Evolutionary conservation across 2,329 filamentous ascomycete species (phyloP).

Genomic region (Dothistroma pini): DNA sequence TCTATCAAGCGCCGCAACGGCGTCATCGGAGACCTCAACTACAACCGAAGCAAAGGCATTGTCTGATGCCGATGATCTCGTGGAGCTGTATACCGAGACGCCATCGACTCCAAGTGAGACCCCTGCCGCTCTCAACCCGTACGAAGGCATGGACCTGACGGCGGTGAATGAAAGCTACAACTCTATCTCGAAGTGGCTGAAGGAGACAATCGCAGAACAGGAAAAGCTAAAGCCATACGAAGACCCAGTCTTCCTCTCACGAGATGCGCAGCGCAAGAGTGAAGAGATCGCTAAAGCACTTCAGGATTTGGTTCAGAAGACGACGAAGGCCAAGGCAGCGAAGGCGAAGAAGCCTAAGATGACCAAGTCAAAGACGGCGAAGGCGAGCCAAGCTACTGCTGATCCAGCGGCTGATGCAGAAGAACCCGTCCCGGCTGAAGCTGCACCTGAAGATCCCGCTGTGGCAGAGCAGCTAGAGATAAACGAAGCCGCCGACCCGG

Average conservation of each 20-base stretch:
- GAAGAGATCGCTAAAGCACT: constrained; percentile 68
- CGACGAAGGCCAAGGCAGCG: constrained; percentile 14
- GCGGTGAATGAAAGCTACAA: constrained; percentile 61
- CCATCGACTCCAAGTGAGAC: constrained; percentile 38
- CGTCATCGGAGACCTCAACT: constrained; percentile 45
- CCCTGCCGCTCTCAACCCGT: constrained; percentile 54
- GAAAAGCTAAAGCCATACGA: constrained; percentile 65
- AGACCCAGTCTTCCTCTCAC: constrained; percentile 69
- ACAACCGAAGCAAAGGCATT: constrained; percentile 17
- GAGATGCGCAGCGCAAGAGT: constrained; percentile 66
- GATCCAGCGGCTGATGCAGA: constrained; percentile 10
- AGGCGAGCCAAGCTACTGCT: constrained; percentile 14
- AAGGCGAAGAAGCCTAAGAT: constrained; percentile 24
- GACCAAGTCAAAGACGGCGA: constrained; percentile 16
- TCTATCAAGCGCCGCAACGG: constrained; percentile 36
- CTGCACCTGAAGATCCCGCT: constrained; percentile 9
- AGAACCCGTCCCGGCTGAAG: constrained; percentile 13
- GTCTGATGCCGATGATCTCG: constrained; percentile 68
- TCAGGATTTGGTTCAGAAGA: constrained; percentile 64
- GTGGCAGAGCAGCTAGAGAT: constrained; percentile 2
- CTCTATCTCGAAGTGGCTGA: constrained; percentile 68
- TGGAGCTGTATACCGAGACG: constrained; percentile 60
- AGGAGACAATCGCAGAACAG: constrained; percentile 67
- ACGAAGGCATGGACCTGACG: constrained; percentile 68
- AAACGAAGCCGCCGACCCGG: constrained; percentile 1